Conservation (phyloP, 2,329 filamentous ascomycete genomes). For the Phialophora chinensis region DNA sequence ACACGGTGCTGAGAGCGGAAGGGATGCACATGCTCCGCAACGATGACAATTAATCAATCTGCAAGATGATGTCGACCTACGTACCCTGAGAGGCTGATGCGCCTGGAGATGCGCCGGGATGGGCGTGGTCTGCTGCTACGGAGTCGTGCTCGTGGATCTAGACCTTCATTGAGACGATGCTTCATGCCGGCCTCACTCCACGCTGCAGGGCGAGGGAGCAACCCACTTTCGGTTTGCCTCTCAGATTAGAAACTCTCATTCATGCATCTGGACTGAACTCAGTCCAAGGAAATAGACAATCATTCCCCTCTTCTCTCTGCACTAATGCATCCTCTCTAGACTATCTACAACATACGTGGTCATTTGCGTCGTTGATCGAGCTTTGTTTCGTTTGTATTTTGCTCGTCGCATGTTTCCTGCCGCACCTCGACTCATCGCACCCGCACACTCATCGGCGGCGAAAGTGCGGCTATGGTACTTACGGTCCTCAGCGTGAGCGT, state of each 20-base stretch:
- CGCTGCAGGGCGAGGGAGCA: not conserved
- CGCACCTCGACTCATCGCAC: not conserved
- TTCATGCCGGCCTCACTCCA: not conserved
- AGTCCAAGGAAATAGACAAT: not conserved
- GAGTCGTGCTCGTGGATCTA: not conserved
- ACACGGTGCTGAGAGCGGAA: conserved; percentile 8
- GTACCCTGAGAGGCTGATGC: conserved; percentile 5
- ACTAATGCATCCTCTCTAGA: not conserved
- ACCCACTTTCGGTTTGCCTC: conserved; percentile 1
- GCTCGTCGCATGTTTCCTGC: conserved; percentile 3
- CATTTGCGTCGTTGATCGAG: not conserved
- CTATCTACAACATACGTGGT: not conserved
- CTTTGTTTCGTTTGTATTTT: conserved; percentile 1
- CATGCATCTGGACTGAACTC: conserved; percentile 2
- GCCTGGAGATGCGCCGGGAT: not conserved
- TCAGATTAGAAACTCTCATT: conserved; percentile 6
- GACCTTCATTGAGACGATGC: not conserved
- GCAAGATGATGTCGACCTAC: conserved; percentile 7
- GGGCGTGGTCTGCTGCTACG: not conserved
- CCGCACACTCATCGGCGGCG: not conserved
- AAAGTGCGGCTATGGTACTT: not conserved
- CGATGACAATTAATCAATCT: conserved; percentile 11
- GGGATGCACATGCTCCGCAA: conserved; percentile 16
- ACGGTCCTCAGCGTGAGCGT: not conserved
- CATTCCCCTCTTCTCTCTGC: not conserved